Percentiles rank a stretch among this genome's conserved stretches.
Evolutionary conservation across 441 rosid genomes (phyloP).

Genomic region (Breynia disticha): DNA sequence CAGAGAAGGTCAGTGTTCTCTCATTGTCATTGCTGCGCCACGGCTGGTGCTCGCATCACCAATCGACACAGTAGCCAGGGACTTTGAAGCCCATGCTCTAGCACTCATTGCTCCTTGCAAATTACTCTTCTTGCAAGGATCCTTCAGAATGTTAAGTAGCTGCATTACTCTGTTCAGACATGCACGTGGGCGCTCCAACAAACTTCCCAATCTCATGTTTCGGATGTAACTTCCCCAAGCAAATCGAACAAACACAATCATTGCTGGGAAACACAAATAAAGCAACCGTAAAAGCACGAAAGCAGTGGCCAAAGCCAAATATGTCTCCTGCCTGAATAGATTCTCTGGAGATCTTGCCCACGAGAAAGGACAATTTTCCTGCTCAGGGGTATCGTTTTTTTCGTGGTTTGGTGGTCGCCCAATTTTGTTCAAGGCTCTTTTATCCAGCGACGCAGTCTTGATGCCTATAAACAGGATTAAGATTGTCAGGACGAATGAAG

Average conservation of each 20-base stretch:
- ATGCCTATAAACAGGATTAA: conserved; percentile 39
- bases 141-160: conserved; percentile 42
- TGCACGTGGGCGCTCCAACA: conserved; percentile 55
- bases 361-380: conserved; percentile 78
- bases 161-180: conserved; percentile 47
- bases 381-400: conserved; percentile 39
- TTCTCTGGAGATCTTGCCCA: conserved; percentile 98
- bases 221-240: conserved; percentile 41
- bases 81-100: conserved; percentile 87
- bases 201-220: conserved; percentile 41
- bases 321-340: conserved; percentile 70
- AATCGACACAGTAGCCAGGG: conserved; percentile 82
- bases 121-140: conserved; percentile 75
- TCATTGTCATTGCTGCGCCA: conserved; percentile 15
- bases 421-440: conserved; percentile 32
- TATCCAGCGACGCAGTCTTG: conserved; percentile 32
- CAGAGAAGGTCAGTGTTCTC: conserved; percentile 22
- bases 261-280: conserved; percentile 42
- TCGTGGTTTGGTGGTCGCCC: conserved; percentile 30
- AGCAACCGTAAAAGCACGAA: conserved; percentile 60
- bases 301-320: conserved; percentile 53
- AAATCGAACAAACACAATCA: conserved; percentile 31
- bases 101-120: conserved; percentile 89
- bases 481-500: conserved; percentile 9
- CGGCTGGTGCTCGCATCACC: conserved; percentile 71